A percentile compares a stretch with the other conserved stretches of the same genome.
phyloP scores from a whole-genome alignment of 371 early-diverging fungal genomes.

The Funneliformis caledonium region DNA sequence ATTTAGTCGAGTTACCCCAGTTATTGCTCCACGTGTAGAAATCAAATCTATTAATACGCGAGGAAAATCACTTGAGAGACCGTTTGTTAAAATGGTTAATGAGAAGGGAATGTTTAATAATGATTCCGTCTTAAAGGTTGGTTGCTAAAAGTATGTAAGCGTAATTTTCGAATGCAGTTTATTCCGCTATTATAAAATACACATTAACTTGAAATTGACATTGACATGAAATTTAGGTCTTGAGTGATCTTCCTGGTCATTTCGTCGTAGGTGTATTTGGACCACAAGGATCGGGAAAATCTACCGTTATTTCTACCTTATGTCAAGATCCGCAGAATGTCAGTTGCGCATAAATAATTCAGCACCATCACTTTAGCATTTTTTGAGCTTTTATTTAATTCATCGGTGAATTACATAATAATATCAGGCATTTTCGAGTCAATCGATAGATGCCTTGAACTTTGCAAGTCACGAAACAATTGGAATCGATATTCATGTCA shows the following conservation, averaged over 20 bases:
- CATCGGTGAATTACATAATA: background rate
- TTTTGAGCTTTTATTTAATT: background rate
- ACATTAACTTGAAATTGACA: slow-evolving; percentile 6
- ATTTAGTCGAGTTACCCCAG: background rate
- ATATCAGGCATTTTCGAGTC: slow-evolving; percentile 47
- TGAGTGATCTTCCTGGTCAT: slow-evolving; percentile 76
- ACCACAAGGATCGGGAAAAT: slow-evolving; percentile 73
- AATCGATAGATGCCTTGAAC: slow-evolving; percentile 50
- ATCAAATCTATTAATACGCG: background rate
- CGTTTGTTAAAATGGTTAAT: slow-evolving; percentile 38
- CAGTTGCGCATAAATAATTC: slow-evolving; percentile 15
- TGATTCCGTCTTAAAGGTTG: slow-evolving; percentile 31
- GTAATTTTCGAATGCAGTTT: background rate
- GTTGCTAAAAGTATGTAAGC: background rate
- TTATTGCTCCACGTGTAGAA: slow-evolving; percentile 1
- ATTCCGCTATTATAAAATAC: background rate
- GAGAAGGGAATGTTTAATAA: slow-evolving; percentile 35
- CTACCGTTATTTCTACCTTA: slow-evolving; percentile 68
- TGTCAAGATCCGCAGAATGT: slow-evolving; percentile 52
- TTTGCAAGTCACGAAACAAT: slow-evolving; percentile 59
- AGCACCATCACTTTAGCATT: background rate
- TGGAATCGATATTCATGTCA: slow-evolving; percentile 76
- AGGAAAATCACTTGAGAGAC: slow-evolving; percentile 24
- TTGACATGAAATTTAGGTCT: slow-evolving; percentile 44
- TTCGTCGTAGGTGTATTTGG: slow-evolving; percentile 78